Conservation (phyloP, 2,329 filamentous ascomycete genomes). For the Fusarium beomiforme region DNA sequence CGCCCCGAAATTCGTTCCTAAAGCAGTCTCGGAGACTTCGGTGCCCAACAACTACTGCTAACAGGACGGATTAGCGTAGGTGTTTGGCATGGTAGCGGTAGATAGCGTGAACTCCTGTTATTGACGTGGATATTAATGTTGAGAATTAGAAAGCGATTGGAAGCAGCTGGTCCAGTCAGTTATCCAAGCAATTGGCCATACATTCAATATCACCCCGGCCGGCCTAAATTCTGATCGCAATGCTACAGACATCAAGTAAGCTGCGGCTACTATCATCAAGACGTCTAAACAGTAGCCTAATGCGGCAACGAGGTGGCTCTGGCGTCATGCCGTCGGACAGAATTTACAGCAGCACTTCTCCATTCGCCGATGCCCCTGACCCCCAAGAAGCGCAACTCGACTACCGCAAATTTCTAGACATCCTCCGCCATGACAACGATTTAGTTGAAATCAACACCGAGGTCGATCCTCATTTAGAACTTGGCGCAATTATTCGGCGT, state of each 20-base stretch:
- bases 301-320: not conserved
- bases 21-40: not conserved
- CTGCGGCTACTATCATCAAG: not conserved
- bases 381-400: conserved; percentile 13
- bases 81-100: not conserved
- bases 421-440: conserved; percentile 49
- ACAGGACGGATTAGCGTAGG: not conserved
- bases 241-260: not conserved
- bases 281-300: not conserved
- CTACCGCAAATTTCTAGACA: conserved; percentile 23
- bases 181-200: not conserved
- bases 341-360: not conserved
- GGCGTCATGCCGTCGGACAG: not conserved
- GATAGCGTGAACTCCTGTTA: not conserved
- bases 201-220: too few species aligned
- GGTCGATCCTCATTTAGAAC: conserved; percentile 57
- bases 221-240: not conserved
- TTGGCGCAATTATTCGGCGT: conserved; percentile 56
- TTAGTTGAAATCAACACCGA: conserved; percentile 54
- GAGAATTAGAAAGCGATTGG: not conserved
- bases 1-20: not conserved
- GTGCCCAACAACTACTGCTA: not conserved
- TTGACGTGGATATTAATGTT: not conserved
- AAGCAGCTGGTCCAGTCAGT: not conserved
- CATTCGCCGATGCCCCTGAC: not conserved